phyloP scores from a whole-genome alignment of 768 basidiomycete species.

The Boletus vinaceobasis region DNA sequence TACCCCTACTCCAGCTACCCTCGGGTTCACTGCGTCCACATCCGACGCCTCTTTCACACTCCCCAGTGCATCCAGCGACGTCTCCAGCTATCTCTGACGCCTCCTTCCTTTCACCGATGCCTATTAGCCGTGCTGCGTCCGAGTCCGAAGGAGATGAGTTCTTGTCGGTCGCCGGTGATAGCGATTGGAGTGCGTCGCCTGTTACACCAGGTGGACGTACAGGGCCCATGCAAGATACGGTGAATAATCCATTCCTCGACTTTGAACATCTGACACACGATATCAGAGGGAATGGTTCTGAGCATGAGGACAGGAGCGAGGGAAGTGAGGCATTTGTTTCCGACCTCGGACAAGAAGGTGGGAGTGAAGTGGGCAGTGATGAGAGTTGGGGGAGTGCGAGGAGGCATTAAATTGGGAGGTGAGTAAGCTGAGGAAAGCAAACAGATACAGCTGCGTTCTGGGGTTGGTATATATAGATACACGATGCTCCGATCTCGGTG shows the following conservation, averaged over 20 bases:
- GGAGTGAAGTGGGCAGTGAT: constrained; percentile 21
- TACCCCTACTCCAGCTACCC: constrained; percentile 17
- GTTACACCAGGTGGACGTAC: background rate
- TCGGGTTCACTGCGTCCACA: background rate
- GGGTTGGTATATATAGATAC: background rate
- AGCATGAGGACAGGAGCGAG: constrained; percentile 13
- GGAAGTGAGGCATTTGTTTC: constrained; percentile 18
- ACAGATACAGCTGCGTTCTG: background rate
- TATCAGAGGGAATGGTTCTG: background rate
- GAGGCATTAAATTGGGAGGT: constrained; percentile 6
- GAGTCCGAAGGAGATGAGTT: constrained; percentile 27
- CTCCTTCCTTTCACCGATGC: constrained; percentile 26
- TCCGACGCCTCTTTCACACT: constrained; percentile 3
- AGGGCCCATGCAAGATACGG: constrained; percentile 4
- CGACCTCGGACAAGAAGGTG: constrained; percentile 9
- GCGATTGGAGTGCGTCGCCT: constrained; percentile 11
- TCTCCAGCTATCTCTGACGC: constrained; percentile 21
- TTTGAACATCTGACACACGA: constrained; percentile 14
- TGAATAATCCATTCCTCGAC: constrained; percentile 23
- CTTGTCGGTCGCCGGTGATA: constrained; percentile 20
- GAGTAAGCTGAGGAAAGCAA: background rate
- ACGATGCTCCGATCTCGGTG: background rate
- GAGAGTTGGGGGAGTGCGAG: constrained; percentile 27
- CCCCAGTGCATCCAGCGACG: background rate
- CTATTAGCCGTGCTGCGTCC: constrained; percentile 14